Evolutionary conservation across 495 filamentous ascomycete genomes (phyloP).

Genomic region (Articulospora tetracladia): DNA sequence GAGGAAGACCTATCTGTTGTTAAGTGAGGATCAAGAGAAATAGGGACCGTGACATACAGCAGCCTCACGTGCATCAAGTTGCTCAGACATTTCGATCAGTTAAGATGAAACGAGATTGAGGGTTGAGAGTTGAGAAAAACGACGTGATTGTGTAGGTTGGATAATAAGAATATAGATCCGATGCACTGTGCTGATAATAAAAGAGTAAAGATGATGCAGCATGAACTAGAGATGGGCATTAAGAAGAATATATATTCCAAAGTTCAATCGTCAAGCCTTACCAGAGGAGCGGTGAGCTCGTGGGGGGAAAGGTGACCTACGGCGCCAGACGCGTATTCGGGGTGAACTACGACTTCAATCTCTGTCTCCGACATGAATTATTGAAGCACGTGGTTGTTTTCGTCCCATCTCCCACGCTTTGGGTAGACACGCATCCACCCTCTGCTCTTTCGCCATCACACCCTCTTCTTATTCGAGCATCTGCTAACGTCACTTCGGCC

Average conservation of each 20-base stretch:
- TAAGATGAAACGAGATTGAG: neutral
- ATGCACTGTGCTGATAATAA: neutral
- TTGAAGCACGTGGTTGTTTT: neutral
- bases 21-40: neutral
- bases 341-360: neutral
- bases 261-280: neutral
- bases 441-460: neutral
- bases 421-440: neutral
- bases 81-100: slow-evolving; percentile 1
- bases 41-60: neutral
- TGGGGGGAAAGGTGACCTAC: neutral
- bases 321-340: neutral
- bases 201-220: neutral
- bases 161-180: neutral
- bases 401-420: neutral
- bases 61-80: neutral
- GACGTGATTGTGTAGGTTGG: neutral
- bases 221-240: neutral
- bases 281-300: neutral
- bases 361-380: neutral
- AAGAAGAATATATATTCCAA: neutral
- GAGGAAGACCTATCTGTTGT: neutral
- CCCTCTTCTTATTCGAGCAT: neutral
- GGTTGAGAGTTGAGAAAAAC: neutral
- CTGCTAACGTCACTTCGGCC: neutral